Conservation (phyloP, 2,329 filamentous ascomycete species). For the Alternaria burnsii region DNA sequence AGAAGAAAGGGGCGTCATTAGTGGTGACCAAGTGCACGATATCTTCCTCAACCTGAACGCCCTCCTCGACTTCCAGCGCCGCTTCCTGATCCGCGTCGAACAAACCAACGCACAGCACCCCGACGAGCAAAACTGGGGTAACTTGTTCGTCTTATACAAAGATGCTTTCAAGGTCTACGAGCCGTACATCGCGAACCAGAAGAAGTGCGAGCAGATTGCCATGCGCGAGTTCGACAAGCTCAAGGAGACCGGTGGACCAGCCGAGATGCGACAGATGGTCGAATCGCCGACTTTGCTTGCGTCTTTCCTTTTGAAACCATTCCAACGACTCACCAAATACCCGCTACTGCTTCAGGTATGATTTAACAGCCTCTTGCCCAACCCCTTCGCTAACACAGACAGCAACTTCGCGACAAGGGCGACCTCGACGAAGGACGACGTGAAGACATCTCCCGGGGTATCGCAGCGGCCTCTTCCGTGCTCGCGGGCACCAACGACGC, state of each 20-base stretch:
- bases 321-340: constrained; percentile 95
- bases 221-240: constrained; percentile 89
- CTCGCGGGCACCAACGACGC: constrained; percentile 88
- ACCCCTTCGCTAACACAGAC: constrained; percentile 19
- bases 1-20: constrained; percentile 85
- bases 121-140: constrained; percentile 88
- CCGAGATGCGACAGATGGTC: constrained; percentile 73
- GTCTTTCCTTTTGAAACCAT: constrained; percentile 93
- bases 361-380: background rate
- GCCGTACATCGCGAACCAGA: constrained; percentile 96
- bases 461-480: constrained; percentile 82
- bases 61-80: constrained; percentile 92
- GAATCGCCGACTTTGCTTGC: constrained; percentile 87
- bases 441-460: constrained; percentile 76
- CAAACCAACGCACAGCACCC: constrained; percentile 87
- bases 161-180: constrained; percentile 93
- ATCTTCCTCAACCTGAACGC: constrained; percentile 97
- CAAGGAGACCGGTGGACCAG: constrained; percentile 71
- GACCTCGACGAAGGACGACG: constrained; percentile 74
- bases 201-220: constrained; percentile 86
- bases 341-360: constrained; percentile 84
- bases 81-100: constrained; percentile 94
- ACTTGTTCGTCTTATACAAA: constrained; percentile 84
- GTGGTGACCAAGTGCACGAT: constrained; percentile 88
- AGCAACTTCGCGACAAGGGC: constrained; percentile 88